Evolutionary conservation across 2,329 filamentous ascomycete genomes (phyloP).

Genomic region (Talaromyces sp.): DNA sequence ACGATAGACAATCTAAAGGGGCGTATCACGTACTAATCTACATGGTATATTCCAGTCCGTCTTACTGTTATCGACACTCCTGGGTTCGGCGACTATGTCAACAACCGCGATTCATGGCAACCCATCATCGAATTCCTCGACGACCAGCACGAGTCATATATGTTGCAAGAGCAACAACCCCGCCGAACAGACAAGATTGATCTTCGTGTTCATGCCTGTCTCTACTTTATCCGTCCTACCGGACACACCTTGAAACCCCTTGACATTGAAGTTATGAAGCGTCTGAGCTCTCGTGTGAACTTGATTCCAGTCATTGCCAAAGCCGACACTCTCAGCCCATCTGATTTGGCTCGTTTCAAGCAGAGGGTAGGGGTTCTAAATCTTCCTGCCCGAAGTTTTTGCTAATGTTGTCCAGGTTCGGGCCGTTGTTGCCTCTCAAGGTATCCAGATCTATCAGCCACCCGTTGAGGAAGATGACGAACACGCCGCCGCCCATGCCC

Average conservation of each 20-base stretch:
- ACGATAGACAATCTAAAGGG: conserved; percentile 22
- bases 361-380: conserved; percentile 61
- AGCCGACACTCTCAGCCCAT: conserved; percentile 93
- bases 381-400: conserved; percentile 22
- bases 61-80: conserved; percentile 98
- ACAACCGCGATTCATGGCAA: conserved; percentile 99
- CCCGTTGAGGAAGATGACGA: conserved; percentile 98
- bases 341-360: conserved; percentile 92
- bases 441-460: conserved; percentile 99
- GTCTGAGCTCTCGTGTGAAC: conserved; percentile 95
- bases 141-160: conserved; percentile 99
- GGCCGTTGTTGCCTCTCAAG: conserved; percentile 93
- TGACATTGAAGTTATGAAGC: conserved; percentile 99
- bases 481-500: conserved; percentile 89
- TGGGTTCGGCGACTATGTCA: conserved; percentile 99
- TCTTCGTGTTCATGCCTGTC: conserved; percentile 93
- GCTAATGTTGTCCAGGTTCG: conserved; percentile 62
- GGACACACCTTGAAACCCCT: conserved; percentile 98
- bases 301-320: conserved; percentile 98
- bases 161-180: conserved; percentile 99
- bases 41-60: conserved; percentile 62
- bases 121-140: conserved; percentile 99
- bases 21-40: background rate
- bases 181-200: conserved; percentile 98
- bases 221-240: conserved; percentile 99